These are phyloP conservation scores for Funneliformis geosporum DNA, from an alignment of 192 early-diverging fungal species.

Conservation along the genomic window DNA sequence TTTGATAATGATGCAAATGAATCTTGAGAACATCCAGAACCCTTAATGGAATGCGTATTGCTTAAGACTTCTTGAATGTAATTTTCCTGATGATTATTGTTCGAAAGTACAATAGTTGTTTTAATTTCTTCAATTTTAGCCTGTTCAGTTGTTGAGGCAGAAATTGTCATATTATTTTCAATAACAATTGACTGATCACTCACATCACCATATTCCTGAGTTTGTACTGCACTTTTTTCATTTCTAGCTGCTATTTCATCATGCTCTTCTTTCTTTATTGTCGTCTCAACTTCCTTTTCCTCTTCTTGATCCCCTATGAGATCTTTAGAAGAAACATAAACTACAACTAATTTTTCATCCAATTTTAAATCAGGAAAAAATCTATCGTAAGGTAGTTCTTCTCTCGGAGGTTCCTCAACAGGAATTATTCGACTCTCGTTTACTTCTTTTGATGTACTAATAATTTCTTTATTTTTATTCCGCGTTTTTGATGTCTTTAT, in stretches of 20 bases:
- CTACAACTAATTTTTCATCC: neutral
- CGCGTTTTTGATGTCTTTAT: neutral
- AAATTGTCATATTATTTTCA: slow-evolving; percentile 9
- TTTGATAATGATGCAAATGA: neutral
- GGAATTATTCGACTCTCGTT: slow-evolving; percentile 17
- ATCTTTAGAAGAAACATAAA: neutral
- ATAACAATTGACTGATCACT: neutral
- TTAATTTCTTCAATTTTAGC: neutral
- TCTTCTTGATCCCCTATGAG: neutral
- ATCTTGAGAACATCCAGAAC: neutral
- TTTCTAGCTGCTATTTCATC: slow-evolving; percentile 9
- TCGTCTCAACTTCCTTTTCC: neutral
- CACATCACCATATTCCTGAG: neutral
- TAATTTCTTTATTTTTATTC: slow-evolving; percentile 19
- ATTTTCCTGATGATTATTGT: slow-evolving; percentile 5
- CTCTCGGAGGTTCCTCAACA: neutral
- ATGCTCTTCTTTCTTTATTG: neutral
- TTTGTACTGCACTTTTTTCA: neutral
- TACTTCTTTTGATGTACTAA: neutral
- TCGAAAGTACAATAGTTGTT: neutral
- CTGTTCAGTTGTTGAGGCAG: neutral
- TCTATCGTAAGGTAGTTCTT: neutral
- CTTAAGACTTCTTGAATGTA: slow-evolving; percentile 25
- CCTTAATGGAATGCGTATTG: neutral
- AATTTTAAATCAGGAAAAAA: neutral